phyloP scores from a whole-genome alignment of 257 asterid species.

The Solanum commersonii region DNA sequence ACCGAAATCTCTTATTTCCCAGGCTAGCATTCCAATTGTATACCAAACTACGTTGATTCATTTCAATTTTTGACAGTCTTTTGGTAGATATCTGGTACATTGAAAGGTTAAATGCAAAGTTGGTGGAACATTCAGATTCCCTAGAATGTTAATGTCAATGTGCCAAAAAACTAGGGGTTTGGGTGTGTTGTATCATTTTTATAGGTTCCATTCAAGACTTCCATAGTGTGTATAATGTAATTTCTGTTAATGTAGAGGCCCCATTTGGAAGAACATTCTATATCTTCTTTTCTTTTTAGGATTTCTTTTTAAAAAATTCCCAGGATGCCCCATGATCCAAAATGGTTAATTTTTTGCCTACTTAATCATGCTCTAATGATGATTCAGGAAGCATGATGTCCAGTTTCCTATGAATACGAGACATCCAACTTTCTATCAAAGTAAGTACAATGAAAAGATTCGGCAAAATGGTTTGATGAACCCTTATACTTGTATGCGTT shows the following conservation, averaged over 20 bases:
- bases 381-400: neutral
- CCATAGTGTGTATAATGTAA: neutral
- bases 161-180: neutral
- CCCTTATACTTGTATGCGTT: too few species aligned
- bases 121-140: neutral
- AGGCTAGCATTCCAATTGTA: slow-evolving; percentile 20
- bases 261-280: neutral
- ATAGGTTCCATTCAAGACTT: neutral
- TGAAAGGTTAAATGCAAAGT: neutral
- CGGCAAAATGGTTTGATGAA: too few species aligned
- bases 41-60: slow-evolving; percentile 7
- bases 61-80: neutral
- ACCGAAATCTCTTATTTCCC: slow-evolving; percentile 4
- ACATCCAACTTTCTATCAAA: neutral
- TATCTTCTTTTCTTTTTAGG: neutral
- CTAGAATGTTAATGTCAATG: neutral
- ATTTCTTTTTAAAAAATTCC: neutral
- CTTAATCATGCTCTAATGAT: neutral
- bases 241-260: neutral
- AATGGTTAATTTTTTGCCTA: neutral
- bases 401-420: neutral
- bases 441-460: neutral
- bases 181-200: slow-evolving; percentile 1
- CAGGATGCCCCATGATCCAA: neutral
- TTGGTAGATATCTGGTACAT: neutral